Evolutionary conservation across 2,329 filamentous ascomycete species (phyloP), one percentile per base, ranked within the genome.

Genomic region (Botrytis squamosa): DNA sequence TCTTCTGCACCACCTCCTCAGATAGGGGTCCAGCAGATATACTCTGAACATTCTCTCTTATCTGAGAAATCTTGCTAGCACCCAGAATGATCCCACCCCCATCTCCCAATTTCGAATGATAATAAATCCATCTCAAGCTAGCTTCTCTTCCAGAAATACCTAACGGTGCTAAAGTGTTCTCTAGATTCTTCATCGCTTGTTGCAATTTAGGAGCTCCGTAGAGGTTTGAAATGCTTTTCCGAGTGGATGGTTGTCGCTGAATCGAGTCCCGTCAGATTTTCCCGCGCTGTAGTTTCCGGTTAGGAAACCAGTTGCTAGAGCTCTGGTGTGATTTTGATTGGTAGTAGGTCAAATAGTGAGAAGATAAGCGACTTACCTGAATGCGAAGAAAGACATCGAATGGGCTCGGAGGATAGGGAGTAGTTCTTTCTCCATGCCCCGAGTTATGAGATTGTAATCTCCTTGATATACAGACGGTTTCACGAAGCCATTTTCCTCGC

Each of bases 381-480:
- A 70, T 20, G 57, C 68, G 9, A 57, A 57, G 3, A 57, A 57
- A 29, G 52, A 57, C 1, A 57, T 62, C 12, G 25, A 40, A 10
- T 62, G 16, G 2, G 18, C n/a, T 20, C 68, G 25, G 25, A 70
- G n/a, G 22, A 63, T 9, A 49, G 69, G 57, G 1, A 55, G 33
- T 16, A 71, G 20, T 36, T 25, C 8, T 55, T 71, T 71, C 29
- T 71, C 68, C 69, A 52, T 63, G 8, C 72, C 68, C 44, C 74
- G 66, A 38, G 18, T 73, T 18, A 78, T 60, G 16, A 74, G 18
- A 52, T 78, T 79, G 65, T 80, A 80, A 44, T 78, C 67, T 14
- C 78, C 80, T 74, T 82, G 79, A 64, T 80, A 81, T n/a, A 82
- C 76, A 20, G 75, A 74, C 0, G 81, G 81, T 60, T 79, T 78